Evolutionary conservation across 805 yeast species (phyloP).

Genomic region (Ogataea pini): DNA sequence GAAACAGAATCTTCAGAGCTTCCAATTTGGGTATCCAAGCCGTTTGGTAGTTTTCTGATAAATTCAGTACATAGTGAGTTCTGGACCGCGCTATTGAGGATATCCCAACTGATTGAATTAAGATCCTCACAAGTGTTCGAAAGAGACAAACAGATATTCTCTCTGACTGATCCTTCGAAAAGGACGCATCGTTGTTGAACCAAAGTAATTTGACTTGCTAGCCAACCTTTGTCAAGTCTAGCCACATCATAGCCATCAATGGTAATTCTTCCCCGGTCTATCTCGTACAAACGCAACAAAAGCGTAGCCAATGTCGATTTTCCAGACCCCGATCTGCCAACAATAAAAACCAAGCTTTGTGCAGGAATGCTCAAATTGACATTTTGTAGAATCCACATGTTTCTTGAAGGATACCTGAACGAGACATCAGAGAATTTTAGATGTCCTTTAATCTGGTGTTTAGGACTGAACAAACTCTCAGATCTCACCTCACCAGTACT

Average conservation of each 20-base stretch:
- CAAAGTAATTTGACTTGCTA: slow-evolving; percentile 62
- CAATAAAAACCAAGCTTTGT: slow-evolving; percentile 55
- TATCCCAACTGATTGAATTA: slow-evolving; percentile 8
- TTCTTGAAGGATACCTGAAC: slow-evolving; percentile 66
- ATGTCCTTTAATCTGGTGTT: slow-evolving; percentile 42
- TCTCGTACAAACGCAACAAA: slow-evolving; percentile 57
- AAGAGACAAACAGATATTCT: slow-evolving; percentile 51
- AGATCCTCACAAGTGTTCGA: slow-evolving; percentile 27
- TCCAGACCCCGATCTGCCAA: slow-evolving; percentile 93
- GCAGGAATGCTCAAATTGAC: slow-evolving; percentile 48
- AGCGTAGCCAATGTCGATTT: slow-evolving; percentile 79
- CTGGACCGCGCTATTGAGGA: slow-evolving; percentile 43
- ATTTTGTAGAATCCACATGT: slow-evolving; percentile 46
- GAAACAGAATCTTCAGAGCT: slow-evolving; percentile 38
- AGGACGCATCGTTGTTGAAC: slow-evolving; percentile 72
- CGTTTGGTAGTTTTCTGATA: slow-evolving; percentile 50
- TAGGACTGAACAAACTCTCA: slow-evolving; percentile 23
- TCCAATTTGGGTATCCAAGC: slow-evolving; percentile 55
- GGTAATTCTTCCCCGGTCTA: slow-evolving; percentile 55
- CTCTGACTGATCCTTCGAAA: slow-evolving; percentile 61
- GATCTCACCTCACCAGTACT: no score
- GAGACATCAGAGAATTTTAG: slow-evolving; percentile 56
- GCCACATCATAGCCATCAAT: slow-evolving; percentile 55
- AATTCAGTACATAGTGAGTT: slow-evolving; percentile 55
- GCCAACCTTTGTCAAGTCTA: slow-evolving; percentile 48